These are phyloP conservation scores for Bombardia bombarda DNA, from an alignment of 495 filamentous ascomycete genomes.

Conservation along the genomic window DNA sequence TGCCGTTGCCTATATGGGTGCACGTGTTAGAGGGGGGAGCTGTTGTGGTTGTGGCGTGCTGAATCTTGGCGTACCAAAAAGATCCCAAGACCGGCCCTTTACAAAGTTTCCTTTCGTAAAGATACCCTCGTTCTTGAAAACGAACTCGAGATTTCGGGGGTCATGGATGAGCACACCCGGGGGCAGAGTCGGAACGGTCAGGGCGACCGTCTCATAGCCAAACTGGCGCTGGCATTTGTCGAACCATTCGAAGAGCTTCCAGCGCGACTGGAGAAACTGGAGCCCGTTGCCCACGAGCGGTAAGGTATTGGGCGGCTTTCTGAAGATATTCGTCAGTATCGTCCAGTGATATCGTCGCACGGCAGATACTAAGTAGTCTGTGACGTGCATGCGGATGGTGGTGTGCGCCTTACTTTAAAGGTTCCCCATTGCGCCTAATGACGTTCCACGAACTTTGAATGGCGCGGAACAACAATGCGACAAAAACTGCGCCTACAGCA, in stretches of 20 bases:
- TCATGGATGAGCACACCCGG: conserved; percentile 53
- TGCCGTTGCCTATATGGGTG: conserved; percentile 45
- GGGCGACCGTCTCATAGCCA: conserved; percentile 47
- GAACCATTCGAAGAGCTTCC: conserved; percentile 53
- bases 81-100: conserved; percentile 47
- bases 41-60: too few relatives aligned
- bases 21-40: not conserved
- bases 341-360: not conserved
- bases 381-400: not conserved
- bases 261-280: conserved; percentile 46
- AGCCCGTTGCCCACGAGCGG: conserved; percentile 52
- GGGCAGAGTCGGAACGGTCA: conserved; percentile 49
- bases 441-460: conserved; percentile 5
- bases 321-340: not conserved
- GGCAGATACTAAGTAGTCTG: too few relatives aligned
- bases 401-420: conserved; percentile 11
- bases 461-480: conserved; percentile 14
- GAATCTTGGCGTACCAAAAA: conserved; percentile 37
- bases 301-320: conserved; percentile 46
- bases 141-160: conserved; percentile 49
- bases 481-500: conserved; percentile 4
- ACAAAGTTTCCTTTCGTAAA: conserved; percentile 53
- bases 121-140: conserved; percentile 49
- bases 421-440: conserved; percentile 20
- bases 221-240: conserved; percentile 44